These are phyloP conservation scores for Diplodia mutila DNA, from an alignment of 2,329 filamentous ascomycete species.

Conservation along the genomic window DNA sequence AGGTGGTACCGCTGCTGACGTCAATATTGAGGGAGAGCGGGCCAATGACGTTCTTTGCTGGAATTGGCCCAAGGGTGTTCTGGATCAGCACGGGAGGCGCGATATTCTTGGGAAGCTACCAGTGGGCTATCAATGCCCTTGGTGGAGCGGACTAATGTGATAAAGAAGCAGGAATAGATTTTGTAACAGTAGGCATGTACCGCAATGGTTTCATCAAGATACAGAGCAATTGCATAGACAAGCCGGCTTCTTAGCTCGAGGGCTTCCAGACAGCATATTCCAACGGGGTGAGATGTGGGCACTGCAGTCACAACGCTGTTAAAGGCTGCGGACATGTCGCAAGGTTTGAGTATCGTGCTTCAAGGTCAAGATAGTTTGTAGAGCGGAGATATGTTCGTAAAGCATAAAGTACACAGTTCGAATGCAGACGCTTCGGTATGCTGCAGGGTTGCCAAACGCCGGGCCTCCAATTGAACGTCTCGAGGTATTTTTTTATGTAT, in stretches of 20 bases:
- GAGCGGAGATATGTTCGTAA: slow-evolving; percentile 26
- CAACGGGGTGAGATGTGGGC: neutral
- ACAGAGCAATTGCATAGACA: neutral
- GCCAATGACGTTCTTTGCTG: slow-evolving; percentile 71
- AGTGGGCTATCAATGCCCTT: slow-evolving; percentile 80
- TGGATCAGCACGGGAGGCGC: slow-evolving; percentile 96
- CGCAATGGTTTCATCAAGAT: neutral
- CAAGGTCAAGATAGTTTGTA: neutral
- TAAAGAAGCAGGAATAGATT: slow-evolving; percentile 2
- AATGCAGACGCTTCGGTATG: slow-evolving; percentile 20
- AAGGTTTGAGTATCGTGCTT: neutral
- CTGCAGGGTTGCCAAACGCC: slow-evolving; percentile 26
- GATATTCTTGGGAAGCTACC: slow-evolving; percentile 92
- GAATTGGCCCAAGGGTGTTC: slow-evolving; percentile 78
- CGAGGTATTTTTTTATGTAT: slow-evolving; percentile 23
- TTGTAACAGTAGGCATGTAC: neutral
- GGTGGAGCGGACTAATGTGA: slow-evolving; percentile 44
- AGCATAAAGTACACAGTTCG: slow-evolving; percentile 20
- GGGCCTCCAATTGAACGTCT: slow-evolving; percentile 24
- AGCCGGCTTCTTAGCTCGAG: neutral
- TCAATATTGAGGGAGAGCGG: slow-evolving; percentile 69
- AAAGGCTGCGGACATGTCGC: no score
- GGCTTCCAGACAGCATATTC: neutral
- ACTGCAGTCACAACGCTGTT: no score
- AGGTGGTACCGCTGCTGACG: slow-evolving; percentile 62